A percentile compares a stretch with the other conserved stretches of the same genome.
Evolutionary conservation across 2,329 filamentous ascomycete species (phyloP).

Genomic region (Ilyonectria robusta): DNA sequence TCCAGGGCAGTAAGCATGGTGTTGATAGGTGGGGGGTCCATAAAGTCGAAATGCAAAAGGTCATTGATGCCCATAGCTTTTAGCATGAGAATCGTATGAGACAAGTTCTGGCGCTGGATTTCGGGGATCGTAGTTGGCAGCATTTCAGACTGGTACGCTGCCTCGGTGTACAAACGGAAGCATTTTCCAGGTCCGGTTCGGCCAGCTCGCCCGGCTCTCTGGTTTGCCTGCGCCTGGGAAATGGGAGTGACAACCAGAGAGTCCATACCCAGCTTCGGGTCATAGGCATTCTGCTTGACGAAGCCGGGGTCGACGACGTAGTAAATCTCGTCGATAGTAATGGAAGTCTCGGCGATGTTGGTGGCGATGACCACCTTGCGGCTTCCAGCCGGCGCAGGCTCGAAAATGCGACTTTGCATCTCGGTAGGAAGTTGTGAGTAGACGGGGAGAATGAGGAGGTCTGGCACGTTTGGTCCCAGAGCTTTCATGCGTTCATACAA

Average conservation of each 20-base stretch:
- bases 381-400: constrained; percentile 86
- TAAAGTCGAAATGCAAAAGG: constrained; percentile 96
- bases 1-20: constrained; percentile 98
- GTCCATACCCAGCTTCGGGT: constrained; percentile 98
- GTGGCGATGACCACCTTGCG: constrained; percentile 98
- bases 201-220: constrained; percentile 91
- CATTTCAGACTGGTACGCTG: constrained; percentile 97
- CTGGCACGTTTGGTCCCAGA: constrained; percentile 89
- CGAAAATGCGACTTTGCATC: constrained; percentile 94
- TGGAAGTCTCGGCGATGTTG: constrained; percentile 97
- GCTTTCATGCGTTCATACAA: constrained; percentile 97
- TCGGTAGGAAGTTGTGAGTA: constrained; percentile 95
- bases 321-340: constrained; percentile 98
- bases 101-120: constrained; percentile 94
- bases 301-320: constrained; percentile 98
- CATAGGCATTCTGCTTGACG: constrained; percentile 97
- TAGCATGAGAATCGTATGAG: constrained; percentile 94
- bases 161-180: constrained; percentile 95
- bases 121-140: constrained; percentile 95
- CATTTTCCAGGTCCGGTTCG: constrained; percentile 96
- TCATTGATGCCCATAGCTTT: constrained; percentile 99
- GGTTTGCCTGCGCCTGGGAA: constrained; percentile 95
- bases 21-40: constrained; percentile 97
- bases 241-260: constrained; percentile 96
- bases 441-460: constrained; percentile 94